These are phyloP conservation scores for Staphylotrichum longicolle DNA, from an alignment of 495 filamentous ascomycete genomes.

Conservation along the genomic window DNA sequence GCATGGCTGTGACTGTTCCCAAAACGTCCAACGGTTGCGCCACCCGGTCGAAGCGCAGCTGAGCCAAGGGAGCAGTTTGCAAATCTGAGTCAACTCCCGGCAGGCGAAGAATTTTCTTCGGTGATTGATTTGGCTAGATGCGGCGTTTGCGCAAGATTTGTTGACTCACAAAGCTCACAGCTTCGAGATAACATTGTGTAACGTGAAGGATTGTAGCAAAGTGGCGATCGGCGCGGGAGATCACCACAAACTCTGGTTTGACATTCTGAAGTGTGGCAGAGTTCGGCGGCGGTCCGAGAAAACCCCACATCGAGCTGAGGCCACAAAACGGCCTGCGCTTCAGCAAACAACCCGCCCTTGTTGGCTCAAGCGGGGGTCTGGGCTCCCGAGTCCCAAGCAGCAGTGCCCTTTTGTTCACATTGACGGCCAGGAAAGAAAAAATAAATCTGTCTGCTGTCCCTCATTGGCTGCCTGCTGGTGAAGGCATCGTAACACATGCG, in stretches of 20 bases:
- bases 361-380: too few relatives aligned
- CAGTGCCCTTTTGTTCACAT: too few relatives aligned
- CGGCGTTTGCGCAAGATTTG: not conserved
- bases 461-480: too few relatives aligned
- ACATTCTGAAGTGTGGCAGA: not conserved
- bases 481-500: too few relatives aligned
- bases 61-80: slow-evolving; percentile 2
- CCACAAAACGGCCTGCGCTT: not conserved
- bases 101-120: not conserved
- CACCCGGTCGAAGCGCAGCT: slow-evolving; percentile 2
- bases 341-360: not conserved
- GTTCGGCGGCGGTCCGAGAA: not conserved
- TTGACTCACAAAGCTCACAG: not conserved
- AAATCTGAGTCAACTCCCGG: not conserved
- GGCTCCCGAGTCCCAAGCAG: too few relatives aligned
- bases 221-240: slow-evolving; percentile 5
- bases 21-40: slow-evolving; percentile 1
- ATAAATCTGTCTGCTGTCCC: too few relatives aligned
- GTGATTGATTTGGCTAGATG: not conserved
- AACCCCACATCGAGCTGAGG: not conserved
- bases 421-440: too few relatives aligned
- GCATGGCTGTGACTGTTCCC: slow-evolving; percentile 5
- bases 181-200: not conserved
- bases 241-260: not conserved
- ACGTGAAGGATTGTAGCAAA: not conserved